Conservation (phyloP, 2,329 filamentous ascomycete species). For the Trichoderma aggressivum region DNA sequence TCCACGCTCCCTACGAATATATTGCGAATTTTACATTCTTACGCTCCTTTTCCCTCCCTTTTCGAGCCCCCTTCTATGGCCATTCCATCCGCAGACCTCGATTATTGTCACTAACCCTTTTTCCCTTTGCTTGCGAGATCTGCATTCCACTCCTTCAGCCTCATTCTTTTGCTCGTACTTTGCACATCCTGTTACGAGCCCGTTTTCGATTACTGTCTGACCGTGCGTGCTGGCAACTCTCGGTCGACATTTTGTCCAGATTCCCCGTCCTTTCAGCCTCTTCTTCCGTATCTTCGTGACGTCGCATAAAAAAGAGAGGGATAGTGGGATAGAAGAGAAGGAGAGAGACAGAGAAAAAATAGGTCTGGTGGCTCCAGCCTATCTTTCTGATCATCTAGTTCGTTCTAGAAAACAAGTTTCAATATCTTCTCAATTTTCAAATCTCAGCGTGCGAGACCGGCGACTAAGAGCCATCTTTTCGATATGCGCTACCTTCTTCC, state of each 20-base stretch:
- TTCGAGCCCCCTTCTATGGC: conserved; percentile 10
- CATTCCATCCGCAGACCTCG: conserved; percentile 9
- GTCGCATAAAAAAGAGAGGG: not conserved
- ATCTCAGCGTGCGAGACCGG: not conserved
- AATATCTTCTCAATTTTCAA: not conserved
- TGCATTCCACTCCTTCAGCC: conserved; percentile 13
- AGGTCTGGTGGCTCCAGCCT: not conserved
- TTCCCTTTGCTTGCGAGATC: conserved; percentile 11
- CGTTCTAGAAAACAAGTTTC: not conserved
- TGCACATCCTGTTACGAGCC: not conserved
- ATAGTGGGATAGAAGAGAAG: not conserved
- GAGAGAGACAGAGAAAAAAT: not conserved
- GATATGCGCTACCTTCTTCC: conserved; percentile 26
- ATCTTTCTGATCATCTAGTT: not conserved
- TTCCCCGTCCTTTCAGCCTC: not conserved
- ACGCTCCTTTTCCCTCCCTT: conserved; percentile 6
- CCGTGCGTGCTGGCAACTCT: conserved; percentile 11
- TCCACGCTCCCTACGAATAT: conserved; percentile 10
- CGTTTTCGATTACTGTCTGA: not conserved
- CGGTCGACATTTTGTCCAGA: not conserved
- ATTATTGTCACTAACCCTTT: not conserved
- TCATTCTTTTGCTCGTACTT: conserved; percentile 7
- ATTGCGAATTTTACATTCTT: not conserved
- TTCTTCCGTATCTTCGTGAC: not conserved
- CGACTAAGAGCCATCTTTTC: not conserved